Percentiles rank a stretch among this genome's conserved stretches.
Evolutionary conservation across 2,329 filamentous ascomycete species (phyloP).

Genomic region (Paracoccidioides lutzii): DNA sequence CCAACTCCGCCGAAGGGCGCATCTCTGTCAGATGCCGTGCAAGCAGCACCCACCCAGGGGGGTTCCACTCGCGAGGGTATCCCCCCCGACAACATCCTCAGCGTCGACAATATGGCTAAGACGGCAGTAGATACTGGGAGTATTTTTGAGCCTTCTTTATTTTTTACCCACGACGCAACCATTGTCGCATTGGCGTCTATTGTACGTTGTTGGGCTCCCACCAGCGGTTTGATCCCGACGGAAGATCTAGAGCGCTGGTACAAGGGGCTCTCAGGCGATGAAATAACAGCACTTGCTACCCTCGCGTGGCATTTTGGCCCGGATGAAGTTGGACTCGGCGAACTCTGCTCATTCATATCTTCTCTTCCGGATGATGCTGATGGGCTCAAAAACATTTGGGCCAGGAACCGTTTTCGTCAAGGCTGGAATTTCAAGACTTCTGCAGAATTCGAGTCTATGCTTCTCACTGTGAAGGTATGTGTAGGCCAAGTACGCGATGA

Average conservation of each 20-base stretch:
- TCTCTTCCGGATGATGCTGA: neutral
- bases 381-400: neutral
- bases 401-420: neutral
- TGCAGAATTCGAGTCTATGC: neutral
- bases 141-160: neutral
- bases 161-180: neutral
- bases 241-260: neutral
- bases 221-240: neutral
- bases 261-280: neutral
- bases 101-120: neutral
- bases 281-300: neutral
- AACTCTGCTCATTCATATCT: neutral
- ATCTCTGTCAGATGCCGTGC: neutral
- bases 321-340: neutral
- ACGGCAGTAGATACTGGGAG: neutral
- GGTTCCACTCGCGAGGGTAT: neutral
- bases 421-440: neutral
- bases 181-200: neutral
- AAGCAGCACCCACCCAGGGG: neutral
- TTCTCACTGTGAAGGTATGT: neutral
- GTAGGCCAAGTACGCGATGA: neutral
- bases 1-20: neutral
- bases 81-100: neutral
- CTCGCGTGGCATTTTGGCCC: neutral
- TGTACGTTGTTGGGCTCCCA: neutral